Evolutionary conservation across 2,329 filamentous ascomycete genomes (phyloP), one percentile per base, ranked within the genome.

Genomic region (Nemania diffusa): DNA sequence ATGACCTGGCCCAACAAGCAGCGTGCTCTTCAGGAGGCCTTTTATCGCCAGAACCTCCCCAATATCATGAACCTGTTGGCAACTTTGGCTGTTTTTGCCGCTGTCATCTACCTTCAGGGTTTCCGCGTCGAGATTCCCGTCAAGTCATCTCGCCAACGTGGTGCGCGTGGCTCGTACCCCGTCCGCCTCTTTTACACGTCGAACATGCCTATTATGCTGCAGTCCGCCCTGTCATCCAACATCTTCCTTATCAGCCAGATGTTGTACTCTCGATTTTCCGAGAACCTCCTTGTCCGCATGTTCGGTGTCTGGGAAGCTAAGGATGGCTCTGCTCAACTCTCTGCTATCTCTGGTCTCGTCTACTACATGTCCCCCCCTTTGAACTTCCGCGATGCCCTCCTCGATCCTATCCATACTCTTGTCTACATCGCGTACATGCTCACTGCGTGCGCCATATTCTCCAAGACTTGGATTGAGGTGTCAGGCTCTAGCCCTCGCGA

Each of bases 171-270:
- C 78, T 97, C 94, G 46, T 99, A 98, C 89, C 96, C 96, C 77
- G 90, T 99, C 81, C 95, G 97, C 79, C 92, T 99, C 68, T 99
- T 99, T 90, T 99, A 99, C 87, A 99, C 96, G 80, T 97, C 94
- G 81, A 99, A 99, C 91, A 99, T 99, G 97, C 96, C 96, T 79
- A 99, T 99, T 84, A 99, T 99, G 96, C 88, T 99, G 81, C 97
- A 99, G 87, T 98, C 95, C 55, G 96, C 96, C 75, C 90, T 99
- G 74, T 97, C 93, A 74, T 97, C 95, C 87, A 99, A 99, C 88
- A 90, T 99, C 84, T 99, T 99, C 90, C 87, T 99, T 72, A 94
- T 99, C 85, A 96, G 92, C 80, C 96, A 99, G 87, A 98, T 98
- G 94, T 90, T 99, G 74, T 98, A 97, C 90, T 97, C 93, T 71